A percentile compares a stretch with the other conserved stretches of the same genome.
Conservation (phyloP, 164 flowering plant species). For the Sedum album region DNA sequence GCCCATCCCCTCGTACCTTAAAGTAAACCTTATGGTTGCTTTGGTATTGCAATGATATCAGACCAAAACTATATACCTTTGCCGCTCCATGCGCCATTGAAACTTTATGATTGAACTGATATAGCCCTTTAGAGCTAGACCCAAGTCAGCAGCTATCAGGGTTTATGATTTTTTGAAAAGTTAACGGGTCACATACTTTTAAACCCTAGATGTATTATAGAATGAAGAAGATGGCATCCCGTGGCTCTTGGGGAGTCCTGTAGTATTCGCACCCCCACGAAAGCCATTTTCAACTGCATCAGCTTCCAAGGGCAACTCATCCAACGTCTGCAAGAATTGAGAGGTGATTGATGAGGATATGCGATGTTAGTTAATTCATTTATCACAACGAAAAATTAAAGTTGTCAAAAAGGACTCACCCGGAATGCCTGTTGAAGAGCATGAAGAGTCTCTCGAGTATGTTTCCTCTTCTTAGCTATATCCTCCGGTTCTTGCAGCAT, state of each 20-base stretch:
- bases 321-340: constrained; percentile 46
- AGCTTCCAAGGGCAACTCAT: constrained; percentile 91
- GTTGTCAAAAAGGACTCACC: constrained; percentile 30
- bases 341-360: background rate
- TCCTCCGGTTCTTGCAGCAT: constrained; percentile 96
- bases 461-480: constrained; percentile 69
- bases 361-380: background rate
- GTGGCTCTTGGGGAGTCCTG: constrained; percentile 81
- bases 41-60: too few species aligned
- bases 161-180: constrained; percentile 54
- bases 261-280: constrained; percentile 55
- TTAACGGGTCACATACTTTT: constrained; percentile 23
- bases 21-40: too few species aligned
- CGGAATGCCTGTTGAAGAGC: constrained; percentile 81
- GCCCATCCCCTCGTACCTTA: too few species aligned
- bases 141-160: background rate
- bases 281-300: constrained; percentile 73
- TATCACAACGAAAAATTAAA: background rate
- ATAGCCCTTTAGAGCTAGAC: background rate
- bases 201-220: constrained; percentile 10
- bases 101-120: background rate
- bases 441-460: constrained; percentile 58
- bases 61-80: too few species aligned
- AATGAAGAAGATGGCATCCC: constrained; percentile 52
- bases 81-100: too few species aligned